These are phyloP conservation scores for Hsuehochloa calcarea DNA, from an alignment of 176 grass and related monocot genomes.

Conservation along the genomic window DNA sequence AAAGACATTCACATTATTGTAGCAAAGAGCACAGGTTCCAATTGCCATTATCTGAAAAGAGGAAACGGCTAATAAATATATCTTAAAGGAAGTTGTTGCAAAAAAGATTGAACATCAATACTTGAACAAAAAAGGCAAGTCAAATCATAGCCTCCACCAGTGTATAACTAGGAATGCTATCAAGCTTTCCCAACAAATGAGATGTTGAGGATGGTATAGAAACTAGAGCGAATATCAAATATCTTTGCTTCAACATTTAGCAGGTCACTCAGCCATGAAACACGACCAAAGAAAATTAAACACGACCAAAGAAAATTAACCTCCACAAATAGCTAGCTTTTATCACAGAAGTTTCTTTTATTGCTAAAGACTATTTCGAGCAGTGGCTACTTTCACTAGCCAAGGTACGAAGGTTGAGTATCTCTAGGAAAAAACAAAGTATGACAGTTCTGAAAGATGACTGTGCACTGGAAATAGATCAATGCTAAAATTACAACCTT, in stretches of 20 bases:
- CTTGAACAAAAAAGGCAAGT: not conserved
- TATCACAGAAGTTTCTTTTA: not conserved
- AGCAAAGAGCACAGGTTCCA: conserved; percentile 87
- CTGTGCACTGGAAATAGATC: not conserved
- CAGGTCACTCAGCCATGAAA: conserved; percentile 6
- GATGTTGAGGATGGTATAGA: not conserved
- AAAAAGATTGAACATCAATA: not conserved
- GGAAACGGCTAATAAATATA: not conserved
- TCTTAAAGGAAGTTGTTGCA: not conserved
- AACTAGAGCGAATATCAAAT: not conserved
- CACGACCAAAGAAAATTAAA: not conserved
- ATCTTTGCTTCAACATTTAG: not conserved
- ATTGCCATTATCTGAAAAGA: conserved; percentile 93
- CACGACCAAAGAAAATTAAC: not conserved
- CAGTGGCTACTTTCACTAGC: not conserved
- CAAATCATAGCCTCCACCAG: not conserved
- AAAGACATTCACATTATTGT: conserved; percentile 89
- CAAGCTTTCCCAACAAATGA: not conserved
- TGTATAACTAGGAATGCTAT: conserved; percentile 10
- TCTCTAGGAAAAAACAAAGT: not conserved
- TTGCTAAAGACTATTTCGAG: not conserved
- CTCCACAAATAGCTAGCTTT: not conserved
- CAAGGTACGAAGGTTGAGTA: not conserved
- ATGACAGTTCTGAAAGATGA: not conserved
- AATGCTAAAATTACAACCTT: not conserved